These are phyloP conservation scores for Mycena olivaceomarginata DNA, from an alignment of 768 basidiomycete genomes.

Conservation along the genomic window DNA sequence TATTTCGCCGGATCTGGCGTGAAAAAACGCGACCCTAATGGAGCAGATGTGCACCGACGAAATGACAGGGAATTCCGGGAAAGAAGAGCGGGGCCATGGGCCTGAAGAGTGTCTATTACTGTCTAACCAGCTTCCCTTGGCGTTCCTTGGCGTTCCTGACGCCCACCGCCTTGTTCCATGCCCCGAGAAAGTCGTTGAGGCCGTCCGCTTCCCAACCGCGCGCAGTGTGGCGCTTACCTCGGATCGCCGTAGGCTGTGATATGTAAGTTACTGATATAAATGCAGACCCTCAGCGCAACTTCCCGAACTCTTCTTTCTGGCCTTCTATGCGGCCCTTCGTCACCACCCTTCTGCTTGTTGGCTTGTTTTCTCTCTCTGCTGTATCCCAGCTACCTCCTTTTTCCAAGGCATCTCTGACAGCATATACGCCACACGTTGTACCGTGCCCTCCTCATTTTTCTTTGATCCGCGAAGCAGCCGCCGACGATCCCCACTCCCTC, in stretches of 20 bases:
- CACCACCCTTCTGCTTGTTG: conserved; percentile 14
- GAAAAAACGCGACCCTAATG: background rate
- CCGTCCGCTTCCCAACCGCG: background rate
- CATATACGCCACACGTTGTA: conserved; percentile 29
- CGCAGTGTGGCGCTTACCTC: background rate
- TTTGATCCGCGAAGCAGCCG: conserved; percentile 24
- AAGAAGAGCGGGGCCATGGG: background rate
- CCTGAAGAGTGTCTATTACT: too few species aligned
- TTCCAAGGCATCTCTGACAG: conserved; percentile 31
- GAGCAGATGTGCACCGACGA: background rate
- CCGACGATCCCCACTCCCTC: conserved; percentile 46
- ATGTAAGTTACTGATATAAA: too few species aligned
- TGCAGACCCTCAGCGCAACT: too few species aligned
- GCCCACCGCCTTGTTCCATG: background rate
- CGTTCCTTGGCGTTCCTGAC: background rate
- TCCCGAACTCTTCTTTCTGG: too few species aligned
- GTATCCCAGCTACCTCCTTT: conserved; percentile 33
- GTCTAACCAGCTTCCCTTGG: too few species aligned
- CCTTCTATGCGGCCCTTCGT: conserved; percentile 18
- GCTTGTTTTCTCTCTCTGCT: conserved; percentile 10
- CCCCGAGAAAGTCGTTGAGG: background rate
- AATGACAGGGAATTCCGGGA: background rate
- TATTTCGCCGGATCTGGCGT: too few species aligned
- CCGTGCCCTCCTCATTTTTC: conserved; percentile 22
- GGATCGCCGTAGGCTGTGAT: too few species aligned